Base-by-base conservation (phyloP, 179 eudicot species). In the Pouteria campechiana region DNA sequence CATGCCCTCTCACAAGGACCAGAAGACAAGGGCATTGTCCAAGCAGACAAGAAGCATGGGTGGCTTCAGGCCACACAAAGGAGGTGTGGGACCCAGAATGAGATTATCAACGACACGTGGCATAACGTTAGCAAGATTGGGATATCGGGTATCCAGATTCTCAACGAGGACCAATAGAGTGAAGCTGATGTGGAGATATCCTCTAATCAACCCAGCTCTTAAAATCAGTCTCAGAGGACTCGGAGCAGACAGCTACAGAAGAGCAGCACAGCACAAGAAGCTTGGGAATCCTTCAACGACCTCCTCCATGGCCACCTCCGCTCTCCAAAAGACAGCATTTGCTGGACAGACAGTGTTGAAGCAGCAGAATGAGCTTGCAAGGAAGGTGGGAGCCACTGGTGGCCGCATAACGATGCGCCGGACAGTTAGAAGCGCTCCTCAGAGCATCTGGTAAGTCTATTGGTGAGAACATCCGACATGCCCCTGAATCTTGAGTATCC, bases 361-460 rank as follows among this genome's bases (percentile, higher is more conserved):
- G 68, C 60, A 64, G 7, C 67, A 59, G 37, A 75, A 54, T 46
- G 69, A 75, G 63, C 60, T 75, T 21, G 48, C 23, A 12, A 56
- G 72, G 38, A 70, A 64, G 52, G 63, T 64, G 13, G 74, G 77
- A 32, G 61, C 52, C 50, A 22, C 41, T 25, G 56, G 56, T 23
- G 67, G 72, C 54, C 72, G 75, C 14, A 11, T 68, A 41, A 41
- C 66, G 50, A 75, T 71, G 82, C 62, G 82, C 7, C 63, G 82
- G 15, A 75, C 82, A 8, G 67, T 71, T 44, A 75, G 52, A 38
- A 75, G 75, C 25, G 70, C 64, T 37, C 82, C 82, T 6, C 57
- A 75, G 36, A 71, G 78, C 69, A 71, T 75, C 3, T 75, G 82
- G 82, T 75, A 64, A n/a, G 0, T 37, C n/a, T n/a, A n/a, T n/a